These are phyloP conservation scores for Endotrypanum monterogeii DNA, from an alignment of 208 protist genomes.

Conservation along the genomic window DNA sequence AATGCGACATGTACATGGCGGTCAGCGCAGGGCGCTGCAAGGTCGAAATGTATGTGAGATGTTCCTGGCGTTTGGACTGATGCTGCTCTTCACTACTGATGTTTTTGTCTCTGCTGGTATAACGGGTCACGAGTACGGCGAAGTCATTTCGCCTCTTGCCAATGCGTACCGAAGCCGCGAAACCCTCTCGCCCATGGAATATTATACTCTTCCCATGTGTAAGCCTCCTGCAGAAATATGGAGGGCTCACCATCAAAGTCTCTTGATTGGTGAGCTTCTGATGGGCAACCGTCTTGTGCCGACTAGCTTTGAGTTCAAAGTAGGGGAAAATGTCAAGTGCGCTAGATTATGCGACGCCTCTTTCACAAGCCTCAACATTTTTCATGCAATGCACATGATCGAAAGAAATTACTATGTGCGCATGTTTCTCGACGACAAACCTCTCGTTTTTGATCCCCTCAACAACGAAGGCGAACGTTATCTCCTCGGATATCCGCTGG, in stretches of 20 bases:
- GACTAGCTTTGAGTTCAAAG: slow-evolving; percentile 79
- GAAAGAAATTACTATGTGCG: slow-evolving; percentile 52
- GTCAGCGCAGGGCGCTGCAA: background rate
- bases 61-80: slow-evolving; percentile 1
- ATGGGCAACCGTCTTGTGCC: slow-evolving; percentile 94
- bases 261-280: slow-evolving; percentile 95
- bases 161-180: slow-evolving; percentile 91
- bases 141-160: slow-evolving; percentile 48
- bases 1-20: background rate
- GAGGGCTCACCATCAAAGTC: slow-evolving; percentile 33
- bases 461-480: background rate
- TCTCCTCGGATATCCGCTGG: slow-evolving; percentile 41
- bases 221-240: slow-evolving; percentile 36
- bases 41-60: background rate
- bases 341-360: slow-evolving; percentile 32
- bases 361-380: slow-evolving; percentile 30
- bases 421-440: slow-evolving; percentile 72
- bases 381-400: slow-evolving; percentile 39
- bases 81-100: slow-evolving; percentile 12
- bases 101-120: slow-evolving; percentile 4
- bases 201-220: slow-evolving; percentile 94
- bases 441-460: slow-evolving; percentile 33
- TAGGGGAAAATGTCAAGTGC: slow-evolving; percentile 43
- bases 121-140: slow-evolving; percentile 9
- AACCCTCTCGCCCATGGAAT: slow-evolving; percentile 93